Evolutionary conservation across 1,284 basidiomycete genomes (phyloP).

Genomic region (Leucoagaricus sp.): DNA sequence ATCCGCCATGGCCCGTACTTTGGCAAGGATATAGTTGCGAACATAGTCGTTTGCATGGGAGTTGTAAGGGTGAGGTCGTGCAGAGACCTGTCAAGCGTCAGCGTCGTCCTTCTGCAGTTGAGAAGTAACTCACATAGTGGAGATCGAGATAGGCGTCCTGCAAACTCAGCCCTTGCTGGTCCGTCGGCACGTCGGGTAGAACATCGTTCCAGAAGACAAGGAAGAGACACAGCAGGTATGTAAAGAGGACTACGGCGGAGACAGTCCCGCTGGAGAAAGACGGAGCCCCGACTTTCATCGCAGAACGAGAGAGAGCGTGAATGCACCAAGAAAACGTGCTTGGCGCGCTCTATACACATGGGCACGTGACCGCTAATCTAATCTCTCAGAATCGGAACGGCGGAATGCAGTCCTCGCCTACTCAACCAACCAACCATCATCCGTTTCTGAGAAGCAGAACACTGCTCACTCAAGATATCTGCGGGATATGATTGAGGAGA

Average conservation of each 20-base stretch:
- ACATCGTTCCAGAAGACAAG: conserved; percentile 13
- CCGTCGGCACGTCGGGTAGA: conserved; percentile 7
- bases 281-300: background rate
- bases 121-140: conserved; percentile 7
- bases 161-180: conserved; percentile 7
- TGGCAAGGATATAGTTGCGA: conserved; percentile 55
- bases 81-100: conserved; percentile 51
- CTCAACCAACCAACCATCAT: too few species aligned
- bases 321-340: too few species aligned
- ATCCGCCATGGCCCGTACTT: conserved; percentile 48
- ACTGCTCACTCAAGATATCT: too few species aligned
- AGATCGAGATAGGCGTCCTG: conserved; percentile 9
- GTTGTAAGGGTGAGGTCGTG: conserved; percentile 72
- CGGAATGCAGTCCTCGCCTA: too few species aligned
- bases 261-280: conserved; percentile 7
- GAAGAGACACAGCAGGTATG: conserved; percentile 7
- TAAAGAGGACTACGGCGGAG: background rate
- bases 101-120: background rate
- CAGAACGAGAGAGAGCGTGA: background rate
- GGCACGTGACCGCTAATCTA: too few species aligned
- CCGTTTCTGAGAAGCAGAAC: too few species aligned
- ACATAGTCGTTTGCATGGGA: conserved; percentile 75
- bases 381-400: too few species aligned
- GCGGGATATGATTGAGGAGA: too few species aligned
- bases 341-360: too few species aligned